These are phyloP conservation scores for Wickerhamomyces mucosus DNA, from an alignment of 805 yeast species.

Conservation along the genomic window DNA sequence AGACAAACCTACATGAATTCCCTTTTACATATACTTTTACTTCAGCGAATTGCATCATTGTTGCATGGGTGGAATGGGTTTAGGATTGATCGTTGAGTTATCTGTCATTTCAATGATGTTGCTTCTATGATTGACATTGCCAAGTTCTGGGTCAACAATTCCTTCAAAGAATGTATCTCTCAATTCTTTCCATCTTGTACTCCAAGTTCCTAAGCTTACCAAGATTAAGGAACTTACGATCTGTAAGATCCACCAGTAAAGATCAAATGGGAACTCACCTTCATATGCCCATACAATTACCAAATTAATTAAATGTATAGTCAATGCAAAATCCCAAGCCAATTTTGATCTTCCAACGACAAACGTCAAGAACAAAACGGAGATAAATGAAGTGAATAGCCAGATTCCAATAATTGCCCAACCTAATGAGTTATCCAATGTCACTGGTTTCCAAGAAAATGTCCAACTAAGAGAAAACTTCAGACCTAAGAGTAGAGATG, in stretches of 20 bases:
- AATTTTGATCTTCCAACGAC: conserved; percentile 88
- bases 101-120: conserved; percentile 19
- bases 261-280: conserved; percentile 55
- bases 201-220: conserved; percentile 79
- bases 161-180: conserved; percentile 87
- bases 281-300: conserved; percentile 58
- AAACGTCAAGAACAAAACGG: conserved; percentile 76
- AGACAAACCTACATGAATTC: too few species aligned
- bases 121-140: conserved; percentile 20
- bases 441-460: conserved; percentile 70
- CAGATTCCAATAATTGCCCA: conserved; percentile 64
- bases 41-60: too few species aligned
- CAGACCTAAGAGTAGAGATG: conserved; percentile 64
- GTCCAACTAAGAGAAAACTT: conserved; percentile 60
- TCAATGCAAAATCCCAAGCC: conserved; percentile 96
- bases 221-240: conserved; percentile 54
- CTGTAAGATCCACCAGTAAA: conserved; percentile 84
- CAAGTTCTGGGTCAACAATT: conserved; percentile 51
- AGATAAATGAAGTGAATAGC: conserved; percentile 74
- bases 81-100: background rate
- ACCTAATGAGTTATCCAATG: conserved; percentile 73
- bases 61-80: too few species aligned
- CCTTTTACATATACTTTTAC: too few species aligned
- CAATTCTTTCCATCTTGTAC: conserved; percentile 86
- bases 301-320: conserved; percentile 76